Conservation (phyloP, 2,329 filamentous ascomycete species). For the Pseudocercospora cruenta region DNA sequence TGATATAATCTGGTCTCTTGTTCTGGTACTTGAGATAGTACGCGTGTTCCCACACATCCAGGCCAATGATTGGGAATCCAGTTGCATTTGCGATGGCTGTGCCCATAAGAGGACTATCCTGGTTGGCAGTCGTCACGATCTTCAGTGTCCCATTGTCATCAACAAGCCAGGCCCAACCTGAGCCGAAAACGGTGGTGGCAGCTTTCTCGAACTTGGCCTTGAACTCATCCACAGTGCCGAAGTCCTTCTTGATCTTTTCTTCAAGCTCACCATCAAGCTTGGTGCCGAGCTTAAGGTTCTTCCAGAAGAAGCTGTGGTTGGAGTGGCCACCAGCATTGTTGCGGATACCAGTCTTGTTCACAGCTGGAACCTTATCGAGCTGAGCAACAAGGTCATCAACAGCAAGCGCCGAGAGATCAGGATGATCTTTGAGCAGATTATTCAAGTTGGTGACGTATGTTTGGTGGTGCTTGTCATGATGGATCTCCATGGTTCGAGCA, state of each 20-base stretch:
- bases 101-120: conserved; percentile 60
- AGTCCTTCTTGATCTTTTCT: conserved; percentile 65
- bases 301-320: conserved; percentile 93
- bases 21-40: conserved; percentile 87
- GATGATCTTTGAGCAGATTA: conserved; percentile 64
- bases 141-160: conserved; percentile 64
- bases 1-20: conserved; percentile 73
- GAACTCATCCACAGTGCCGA: conserved; percentile 72
- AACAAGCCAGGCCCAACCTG: conserved; percentile 87
- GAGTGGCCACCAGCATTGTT: conserved; percentile 93
- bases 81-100: conserved; percentile 59
- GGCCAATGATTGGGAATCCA: conserved; percentile 65
- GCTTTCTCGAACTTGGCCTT: conserved; percentile 65
- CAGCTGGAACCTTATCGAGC: conserved; percentile 61
- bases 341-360: conserved; percentile 71
- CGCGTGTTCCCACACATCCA: conserved; percentile 94
- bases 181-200: conserved; percentile 75
- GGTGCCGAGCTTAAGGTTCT: conserved; percentile 69
- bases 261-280: conserved; percentile 61
- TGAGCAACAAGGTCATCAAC: conserved; percentile 51
- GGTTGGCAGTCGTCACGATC: conserved; percentile 82
- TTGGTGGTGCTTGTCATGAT: conserved; percentile 79
- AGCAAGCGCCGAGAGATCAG: conserved; percentile 52
- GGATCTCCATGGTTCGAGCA: conserved; percentile 77
- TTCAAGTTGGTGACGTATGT: conserved; percentile 79